Evolutionary conservation across 768 basidiomycete species (phyloP).

Genomic region (Lactifluus hygrophoroides): DNA sequence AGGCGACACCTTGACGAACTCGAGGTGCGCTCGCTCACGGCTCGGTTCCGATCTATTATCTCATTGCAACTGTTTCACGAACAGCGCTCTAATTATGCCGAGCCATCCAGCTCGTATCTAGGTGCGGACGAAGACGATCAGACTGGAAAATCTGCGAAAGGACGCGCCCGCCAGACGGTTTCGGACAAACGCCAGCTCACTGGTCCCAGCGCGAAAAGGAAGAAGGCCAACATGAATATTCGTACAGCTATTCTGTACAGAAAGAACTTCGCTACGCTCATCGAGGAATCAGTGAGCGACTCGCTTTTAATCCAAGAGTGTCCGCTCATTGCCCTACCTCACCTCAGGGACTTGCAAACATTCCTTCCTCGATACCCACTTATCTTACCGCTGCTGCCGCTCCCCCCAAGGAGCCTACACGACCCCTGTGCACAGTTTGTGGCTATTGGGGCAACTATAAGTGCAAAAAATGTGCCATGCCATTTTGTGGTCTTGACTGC

Average conservation of each 20-base stretch:
- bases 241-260: slow-evolving; percentile 75
- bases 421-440: slow-evolving; percentile 76
- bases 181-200: slow-evolving; percentile 64
- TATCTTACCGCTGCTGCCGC: slow-evolving; percentile 66
- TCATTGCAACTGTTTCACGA: slow-evolving; percentile 7
- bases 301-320: neutral
- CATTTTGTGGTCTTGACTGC: slow-evolving; percentile 70
- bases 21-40: slow-evolving; percentile 41
- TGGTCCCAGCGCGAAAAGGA: slow-evolving; percentile 48
- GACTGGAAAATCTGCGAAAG: slow-evolving; percentile 46
- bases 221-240: slow-evolving; percentile 76
- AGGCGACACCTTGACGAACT: slow-evolving; percentile 77
- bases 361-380: slow-evolving; percentile 46
- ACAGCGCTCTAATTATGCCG: slow-evolving; percentile 73
- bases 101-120: slow-evolving; percentile 37
- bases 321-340: neutral
- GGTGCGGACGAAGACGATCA: slow-evolving; percentile 37
- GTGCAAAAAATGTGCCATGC: slow-evolving; percentile 68
- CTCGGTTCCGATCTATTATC: slow-evolving; percentile 13
- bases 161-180: slow-evolving; percentile 67
- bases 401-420: slow-evolving; percentile 52
- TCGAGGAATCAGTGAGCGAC: slow-evolving; percentile 70
- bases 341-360: slow-evolving; percentile 46
- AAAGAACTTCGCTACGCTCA: slow-evolving; percentile 62
- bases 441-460: slow-evolving; percentile 78